Conservation (phyloP, 495 filamentous ascomycete genomes). For the Arthonia radiata region DNA sequence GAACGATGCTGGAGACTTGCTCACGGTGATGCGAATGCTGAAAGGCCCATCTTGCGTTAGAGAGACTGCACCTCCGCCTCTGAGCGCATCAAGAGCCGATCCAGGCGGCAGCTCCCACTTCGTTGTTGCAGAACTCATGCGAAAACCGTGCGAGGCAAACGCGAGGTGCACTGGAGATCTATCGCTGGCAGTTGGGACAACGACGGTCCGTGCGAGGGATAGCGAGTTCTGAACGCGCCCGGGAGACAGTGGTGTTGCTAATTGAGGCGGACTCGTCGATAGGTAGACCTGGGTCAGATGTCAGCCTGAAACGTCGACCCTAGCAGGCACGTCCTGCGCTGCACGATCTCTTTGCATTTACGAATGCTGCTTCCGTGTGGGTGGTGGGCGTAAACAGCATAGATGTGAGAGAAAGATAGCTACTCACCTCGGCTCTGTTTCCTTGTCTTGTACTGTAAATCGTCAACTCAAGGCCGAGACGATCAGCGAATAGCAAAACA, state of each 20-base stretch:
- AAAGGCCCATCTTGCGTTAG: conserved; percentile 2
- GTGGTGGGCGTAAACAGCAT: too few relatives aligned
- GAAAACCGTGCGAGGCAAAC: too few relatives aligned
- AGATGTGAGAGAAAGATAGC: conserved; percentile 10
- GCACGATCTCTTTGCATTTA: conserved; percentile 5
- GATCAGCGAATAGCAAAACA: conserved; percentile 1
- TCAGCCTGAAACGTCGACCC: conserved; percentile 7
- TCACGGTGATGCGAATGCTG: conserved; percentile 12
- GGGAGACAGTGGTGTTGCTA: too few relatives aligned
- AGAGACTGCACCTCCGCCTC: background rate
- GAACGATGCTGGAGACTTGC: conserved; percentile 14
- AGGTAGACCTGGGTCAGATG: conserved; percentile 5
- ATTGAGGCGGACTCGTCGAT: conserved; percentile 8
- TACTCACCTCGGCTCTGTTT: conserved; percentile 17
- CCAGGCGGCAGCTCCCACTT: background rate
- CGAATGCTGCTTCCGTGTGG: too few relatives aligned
- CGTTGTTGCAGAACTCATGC: conserved; percentile 10
- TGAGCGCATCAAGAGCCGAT: background rate
- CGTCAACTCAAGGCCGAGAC: conserved; percentile 6
- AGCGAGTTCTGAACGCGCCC: too few relatives aligned
- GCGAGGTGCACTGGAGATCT: too few relatives aligned
- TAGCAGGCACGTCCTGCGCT: conserved; percentile 2
- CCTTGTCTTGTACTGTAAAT: conserved; percentile 8
- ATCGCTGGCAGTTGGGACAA: too few relatives aligned
- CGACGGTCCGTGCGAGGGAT: too few relatives aligned